Percentiles rank a stretch among this genome's conserved stretches.
Conservation (phyloP, 2,329 filamentous ascomycete genomes). For the Aspergillus aculeatinus region DNA sequence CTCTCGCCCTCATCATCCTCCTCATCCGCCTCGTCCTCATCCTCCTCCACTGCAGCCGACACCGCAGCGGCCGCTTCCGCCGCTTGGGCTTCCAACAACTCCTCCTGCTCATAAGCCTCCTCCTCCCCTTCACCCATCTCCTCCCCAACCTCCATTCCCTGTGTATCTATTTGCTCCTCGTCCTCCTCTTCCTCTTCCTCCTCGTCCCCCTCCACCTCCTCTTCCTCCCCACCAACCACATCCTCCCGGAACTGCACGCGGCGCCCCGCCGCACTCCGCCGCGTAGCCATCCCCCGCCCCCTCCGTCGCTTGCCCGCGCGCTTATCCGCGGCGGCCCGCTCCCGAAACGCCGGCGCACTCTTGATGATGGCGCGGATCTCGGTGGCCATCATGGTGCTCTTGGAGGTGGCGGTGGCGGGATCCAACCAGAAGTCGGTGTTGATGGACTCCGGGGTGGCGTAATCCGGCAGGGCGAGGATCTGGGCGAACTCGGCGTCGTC, state of each 20-base stretch:
- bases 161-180: constrained; percentile 13
- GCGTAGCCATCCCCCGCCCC: constrained; percentile 2
- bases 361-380: constrained; percentile 39
- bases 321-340: constrained; percentile 8
- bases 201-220: constrained; percentile 27
- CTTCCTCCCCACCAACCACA: constrained; percentile 10
- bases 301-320: not conserved
- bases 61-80: constrained; percentile 27
- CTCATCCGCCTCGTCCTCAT: constrained; percentile 25
- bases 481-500: constrained; percentile 37
- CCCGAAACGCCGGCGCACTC: constrained; percentile 31
- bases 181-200: constrained; percentile 33
- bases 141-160: constrained; percentile 4
- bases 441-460: constrained; percentile 26
- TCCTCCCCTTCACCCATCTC: constrained; percentile 34
- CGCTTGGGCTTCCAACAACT: constrained; percentile 31
- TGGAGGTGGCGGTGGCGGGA: constrained; percentile 17
- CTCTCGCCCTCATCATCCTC: constrained; percentile 18
- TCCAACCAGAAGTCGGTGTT: constrained; percentile 28
- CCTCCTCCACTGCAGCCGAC: constrained; percentile 19
- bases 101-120: constrained; percentile 32
- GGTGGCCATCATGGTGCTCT: constrained; percentile 33
- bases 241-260: constrained; percentile 25
- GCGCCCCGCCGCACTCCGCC: constrained; percentile 4
- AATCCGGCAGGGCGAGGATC: constrained; percentile 41